Evolutionary conservation across 2,329 filamentous ascomycete species (phyloP).

Genomic region (Aspergillus sp.): DNA sequence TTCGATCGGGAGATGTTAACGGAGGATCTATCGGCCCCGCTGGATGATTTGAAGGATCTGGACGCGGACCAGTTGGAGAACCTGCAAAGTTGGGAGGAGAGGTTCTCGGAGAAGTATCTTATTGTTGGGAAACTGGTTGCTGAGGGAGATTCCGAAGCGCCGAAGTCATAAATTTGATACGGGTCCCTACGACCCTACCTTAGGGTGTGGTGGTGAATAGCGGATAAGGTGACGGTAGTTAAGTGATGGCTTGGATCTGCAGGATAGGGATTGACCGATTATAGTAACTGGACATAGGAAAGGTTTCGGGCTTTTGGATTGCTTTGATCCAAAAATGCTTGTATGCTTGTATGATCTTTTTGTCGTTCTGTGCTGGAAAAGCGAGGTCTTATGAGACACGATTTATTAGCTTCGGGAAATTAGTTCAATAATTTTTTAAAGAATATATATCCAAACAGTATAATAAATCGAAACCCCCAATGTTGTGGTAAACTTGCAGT

Average conservation of each 20-base stretch:
- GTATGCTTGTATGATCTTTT: not conserved
- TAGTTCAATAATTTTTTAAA: not conserved
- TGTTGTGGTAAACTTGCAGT: too few relatives aligned
- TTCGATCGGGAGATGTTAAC: conserved; percentile 97
- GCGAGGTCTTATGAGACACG: not conserved
- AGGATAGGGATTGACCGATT: not conserved
- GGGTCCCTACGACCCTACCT: too few relatives aligned
- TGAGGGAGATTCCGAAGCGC: conserved; percentile 51
- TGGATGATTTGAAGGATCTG: conserved; percentile 74
- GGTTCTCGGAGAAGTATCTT: conserved; percentile 90
- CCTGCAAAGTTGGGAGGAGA: conserved; percentile 86
- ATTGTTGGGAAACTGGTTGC: conserved; percentile 85
- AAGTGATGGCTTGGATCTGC: not conserved
- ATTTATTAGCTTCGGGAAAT: not conserved
- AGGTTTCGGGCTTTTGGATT: not conserved
- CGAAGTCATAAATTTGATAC: conserved; percentile 18
- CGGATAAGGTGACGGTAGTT: too few relatives aligned
- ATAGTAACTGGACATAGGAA: not conserved
- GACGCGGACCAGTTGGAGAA: conserved; percentile 76
- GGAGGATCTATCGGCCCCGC: conserved; percentile 77
- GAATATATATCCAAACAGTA: not conserved
- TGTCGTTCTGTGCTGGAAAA: not conserved
- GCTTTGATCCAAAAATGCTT: not conserved
- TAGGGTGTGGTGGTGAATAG: too few relatives aligned
- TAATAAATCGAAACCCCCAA: not conserved